phyloP scores from a whole-genome alignment of 129 eudicot species.

The Artemisia argyi region DNA sequence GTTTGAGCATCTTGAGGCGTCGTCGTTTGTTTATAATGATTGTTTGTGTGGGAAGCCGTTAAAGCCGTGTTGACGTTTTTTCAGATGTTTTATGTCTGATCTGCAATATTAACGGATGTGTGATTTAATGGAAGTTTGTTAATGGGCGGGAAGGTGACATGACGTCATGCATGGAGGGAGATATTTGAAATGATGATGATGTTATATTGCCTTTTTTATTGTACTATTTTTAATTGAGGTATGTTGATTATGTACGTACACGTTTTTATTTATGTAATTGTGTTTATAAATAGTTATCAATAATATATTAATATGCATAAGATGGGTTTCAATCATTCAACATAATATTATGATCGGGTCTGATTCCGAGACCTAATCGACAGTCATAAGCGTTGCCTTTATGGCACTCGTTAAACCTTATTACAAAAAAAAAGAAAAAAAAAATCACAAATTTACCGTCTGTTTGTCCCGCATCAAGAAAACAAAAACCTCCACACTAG shows the following conservation, averaged over 20 bases:
- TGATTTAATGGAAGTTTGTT: conserved; percentile 13
- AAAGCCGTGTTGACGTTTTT: conserved; percentile 29
- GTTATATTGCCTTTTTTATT: background rate
- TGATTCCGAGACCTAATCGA: no score
- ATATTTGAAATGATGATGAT: conserved; percentile 15
- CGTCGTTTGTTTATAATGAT: conserved; percentile 66
- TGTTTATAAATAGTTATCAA: no score
- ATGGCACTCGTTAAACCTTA: no score
- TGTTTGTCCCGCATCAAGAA: no score
- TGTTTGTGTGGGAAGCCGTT: conserved; percentile 88
- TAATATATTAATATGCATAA: no score
- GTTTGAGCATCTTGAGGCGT: conserved; percentile 76
- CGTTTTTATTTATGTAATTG: conserved; percentile 16
- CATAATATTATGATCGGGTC: no score
- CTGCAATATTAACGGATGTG: background rate
- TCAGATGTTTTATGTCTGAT: background rate
- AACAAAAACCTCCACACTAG: no score
- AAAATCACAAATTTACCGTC: no score
- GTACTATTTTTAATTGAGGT: background rate
- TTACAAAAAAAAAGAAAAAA: no score
- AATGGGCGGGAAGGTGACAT: conserved; percentile 18
- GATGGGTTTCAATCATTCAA: no score
- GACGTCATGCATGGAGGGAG: no score
- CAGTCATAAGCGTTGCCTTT: no score
- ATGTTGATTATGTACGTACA: conserved; percentile 14